These are phyloP conservation scores for Alternaria postmessia DNA, from an alignment of 2,329 filamentous ascomycete species.

Conservation along the genomic window DNA sequence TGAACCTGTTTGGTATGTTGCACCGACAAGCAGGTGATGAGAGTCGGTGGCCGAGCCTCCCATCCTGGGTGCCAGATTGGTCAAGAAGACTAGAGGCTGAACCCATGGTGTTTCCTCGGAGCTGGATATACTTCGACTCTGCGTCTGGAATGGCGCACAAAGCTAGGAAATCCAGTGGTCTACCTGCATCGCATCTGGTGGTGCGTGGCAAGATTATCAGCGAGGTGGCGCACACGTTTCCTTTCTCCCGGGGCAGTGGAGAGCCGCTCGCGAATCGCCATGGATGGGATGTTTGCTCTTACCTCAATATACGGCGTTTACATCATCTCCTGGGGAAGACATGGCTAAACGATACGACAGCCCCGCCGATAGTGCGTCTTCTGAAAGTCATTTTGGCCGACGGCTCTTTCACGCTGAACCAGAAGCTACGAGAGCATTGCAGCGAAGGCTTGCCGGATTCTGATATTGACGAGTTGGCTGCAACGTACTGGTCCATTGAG, in stretches of 20 bases:
- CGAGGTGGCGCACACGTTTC: not conserved
- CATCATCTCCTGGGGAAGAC: too few species aligned
- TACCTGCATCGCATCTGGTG: not conserved
- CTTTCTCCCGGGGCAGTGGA: not conserved
- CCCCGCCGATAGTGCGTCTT: too few species aligned
- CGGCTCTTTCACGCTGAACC: too few species aligned
- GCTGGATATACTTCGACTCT: not conserved
- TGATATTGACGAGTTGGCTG: too few species aligned
- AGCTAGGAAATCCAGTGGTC: not conserved
- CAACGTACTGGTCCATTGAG: too few species aligned
- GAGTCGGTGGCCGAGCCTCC: not conserved
- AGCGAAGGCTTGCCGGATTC: too few species aligned
- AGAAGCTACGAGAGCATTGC: too few species aligned
- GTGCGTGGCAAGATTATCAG: not conserved
- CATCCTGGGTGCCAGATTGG: not conserved
- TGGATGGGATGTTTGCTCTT: not conserved
- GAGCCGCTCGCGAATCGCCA: not conserved
- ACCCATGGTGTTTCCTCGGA: constrained; percentile 1
- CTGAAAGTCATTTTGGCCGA: too few species aligned
- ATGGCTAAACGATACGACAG: too few species aligned
- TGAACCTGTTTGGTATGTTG: not conserved
- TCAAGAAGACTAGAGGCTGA: not conserved
- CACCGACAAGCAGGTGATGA: not conserved
- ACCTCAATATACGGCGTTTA: not conserved
- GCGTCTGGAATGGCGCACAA: not conserved